Base-by-base conservation (phyloP, 371 early-diverging fungal genomes). In the Mortierella sp. region DNA sequence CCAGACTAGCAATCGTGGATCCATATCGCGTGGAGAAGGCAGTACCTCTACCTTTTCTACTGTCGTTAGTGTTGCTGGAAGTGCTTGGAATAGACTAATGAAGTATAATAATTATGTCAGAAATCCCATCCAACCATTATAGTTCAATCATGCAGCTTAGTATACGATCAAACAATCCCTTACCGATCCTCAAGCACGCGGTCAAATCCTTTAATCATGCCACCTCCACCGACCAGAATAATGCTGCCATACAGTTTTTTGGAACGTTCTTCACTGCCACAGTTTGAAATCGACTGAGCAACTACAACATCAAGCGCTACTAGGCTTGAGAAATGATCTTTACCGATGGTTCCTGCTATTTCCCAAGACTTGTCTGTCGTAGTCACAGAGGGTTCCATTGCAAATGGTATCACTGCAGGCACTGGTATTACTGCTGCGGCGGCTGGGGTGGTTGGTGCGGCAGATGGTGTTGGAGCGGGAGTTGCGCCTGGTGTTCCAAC, bases 171-270 rank as follows among this genome's bases (percentile, higher is more conserved):
- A 58, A n/a, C 13, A 63, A 13, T 4, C 42, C n/a, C 71, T 83
- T 87, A 89, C 86, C 93, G 85, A 63, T 91, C 90, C 64, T 95
- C 91, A 51, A 96, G 83, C 19, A 94, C 85, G 15, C 86, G 83
- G 65, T 86, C 88, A 62, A 96, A 90, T 10, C 92, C 93, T 3
- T 89, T 85, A 32, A 93, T 86, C 81, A 90, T 88, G 7, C 91
- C 93, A n/a, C 96, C 96, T 43, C 96, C 96, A 7, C 95, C 96
- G 3, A 95, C 93, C 15, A 96, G 70, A 43, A 96, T 87, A 29
- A 96, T 93, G 23, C 91, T 91, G 1, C 88, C 85, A 82, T 92
- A 94, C 59, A 93, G 85, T 54, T 91, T 90, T 54, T 89, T 89
- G 37, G 91, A 82, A 10, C 92, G 88, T 51, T 95, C 94, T 58